These are phyloP conservation scores for Eustoma russellianum DNA, from an alignment of 257 asterid genomes.

Conservation along the genomic window DNA sequence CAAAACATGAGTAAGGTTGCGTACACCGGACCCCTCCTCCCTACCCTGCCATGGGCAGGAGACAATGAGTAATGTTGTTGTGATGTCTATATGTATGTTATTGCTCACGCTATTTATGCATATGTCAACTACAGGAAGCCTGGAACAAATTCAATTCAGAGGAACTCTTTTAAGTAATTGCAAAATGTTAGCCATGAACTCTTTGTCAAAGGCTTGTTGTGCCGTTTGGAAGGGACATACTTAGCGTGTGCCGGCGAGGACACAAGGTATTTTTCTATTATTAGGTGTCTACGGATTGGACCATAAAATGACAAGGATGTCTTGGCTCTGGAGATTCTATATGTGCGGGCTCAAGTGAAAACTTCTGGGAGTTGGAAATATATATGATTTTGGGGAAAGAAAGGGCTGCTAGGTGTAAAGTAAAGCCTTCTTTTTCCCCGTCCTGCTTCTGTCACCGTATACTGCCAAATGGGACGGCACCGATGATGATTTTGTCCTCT, in stretches of 20 bases:
- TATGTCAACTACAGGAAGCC: constrained; percentile 56
- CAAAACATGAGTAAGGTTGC: too few relatives aligned
- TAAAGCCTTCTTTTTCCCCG: constrained; percentile 27
- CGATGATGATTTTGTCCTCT: constrained; percentile 28
- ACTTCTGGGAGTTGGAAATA: constrained; percentile 22
- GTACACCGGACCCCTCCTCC: too few relatives aligned
- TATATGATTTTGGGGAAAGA: constrained; percentile 15
- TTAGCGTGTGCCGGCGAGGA: not conserved
- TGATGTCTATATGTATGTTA: too few relatives aligned
- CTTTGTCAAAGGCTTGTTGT: constrained; percentile 5
- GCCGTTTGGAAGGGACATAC: constrained; percentile 2
- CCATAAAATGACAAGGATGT: constrained; percentile 15
- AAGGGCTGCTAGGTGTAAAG: constrained; percentile 34
- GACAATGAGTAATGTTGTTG: too few relatives aligned
- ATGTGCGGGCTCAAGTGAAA: constrained; percentile 24
- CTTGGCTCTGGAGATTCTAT: constrained; percentile 18
- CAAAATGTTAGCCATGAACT: constrained; percentile 13
- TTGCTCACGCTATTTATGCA: constrained; percentile 2
- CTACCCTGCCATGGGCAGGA: too few relatives aligned
- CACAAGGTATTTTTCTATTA: constrained; percentile 13
- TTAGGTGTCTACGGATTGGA: constrained; percentile 17
- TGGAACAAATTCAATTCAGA: constrained; percentile 99
- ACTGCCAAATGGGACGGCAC: constrained; percentile 19
- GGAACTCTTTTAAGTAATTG: constrained; percentile 81
- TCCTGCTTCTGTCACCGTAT: constrained; percentile 23